Base-by-base conservation (phyloP, 352 stramenopile species). In the Halophytophthora polymorphica region DNA sequence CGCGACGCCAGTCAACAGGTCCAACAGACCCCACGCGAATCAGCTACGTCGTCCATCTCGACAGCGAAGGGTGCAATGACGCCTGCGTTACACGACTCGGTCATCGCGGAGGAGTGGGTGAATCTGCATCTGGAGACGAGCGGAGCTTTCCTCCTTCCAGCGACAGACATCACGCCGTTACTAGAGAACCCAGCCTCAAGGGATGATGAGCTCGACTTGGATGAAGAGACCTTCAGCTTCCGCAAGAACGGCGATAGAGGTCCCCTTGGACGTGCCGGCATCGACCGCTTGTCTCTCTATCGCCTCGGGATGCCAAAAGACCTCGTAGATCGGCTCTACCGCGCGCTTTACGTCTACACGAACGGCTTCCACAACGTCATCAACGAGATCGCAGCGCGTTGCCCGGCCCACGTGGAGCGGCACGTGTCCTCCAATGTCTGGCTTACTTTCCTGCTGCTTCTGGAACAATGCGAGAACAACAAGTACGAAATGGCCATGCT, bases 401-500 rank as follows among this genome's bases (percentile, higher is more conserved):
- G 80, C 33, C 82, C 82, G 8, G 66, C 77, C 3, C 61, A 48
- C 1, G 66, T 82, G 14, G 79, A 90, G 58, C 76, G 69, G n/a
- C 82, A 93, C 35, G 72, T 93, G n/a, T 86, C 80, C 0, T 78
- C 80, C 2, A 90, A 90, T 33, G 73, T 88, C 3, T 93, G 83
- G 83, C 61, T 90, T 13, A 77, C 77, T 17, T 90, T 93, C 47
- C 43, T 90, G 23, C 42, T 90, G 6, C 50, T 93, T 17, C 61
- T 93, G 1, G 83, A 93, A 53, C 79, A 90, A 52, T 93, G 83
- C 21, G 83, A 88, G 22, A 73, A 86, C 33, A 77, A 74, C 21
- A 88, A 86, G 33, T 93, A 93, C 61, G 80, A 93, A 40, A 90
- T 93, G 78, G 77, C 83, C 14, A 89, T 93, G 79, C 73, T 88